Base-by-base conservation (phyloP, 2,329 filamentous ascomycete species). In the Monosporascus sp. region DNA sequence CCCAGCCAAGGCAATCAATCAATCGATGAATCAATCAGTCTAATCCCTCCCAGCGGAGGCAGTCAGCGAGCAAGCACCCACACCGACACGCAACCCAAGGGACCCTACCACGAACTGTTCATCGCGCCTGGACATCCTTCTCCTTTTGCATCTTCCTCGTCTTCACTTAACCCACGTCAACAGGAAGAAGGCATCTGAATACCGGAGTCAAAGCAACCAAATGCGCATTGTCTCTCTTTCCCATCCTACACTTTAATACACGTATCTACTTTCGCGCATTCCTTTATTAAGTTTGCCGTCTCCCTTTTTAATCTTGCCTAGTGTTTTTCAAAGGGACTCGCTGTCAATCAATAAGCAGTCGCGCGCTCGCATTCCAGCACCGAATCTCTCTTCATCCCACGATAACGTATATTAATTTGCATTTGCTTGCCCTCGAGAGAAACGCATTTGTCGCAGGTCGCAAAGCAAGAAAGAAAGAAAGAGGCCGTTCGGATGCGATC, bases 231-330 rank as follows among this genome's bases (percentile, higher is more conserved):
- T 41, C 22, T 49, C 18, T 25, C 48, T 31, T 27, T 31, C 37
- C 24, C 37, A 39, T 7, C 48, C 25, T 50, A 37, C 27, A 37
- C 24, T 50, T 37, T 43, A 35, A 37, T 50, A 50, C 24, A 37
- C 39, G 6, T 20, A 48, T 17, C 25, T 35, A 48, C 47, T 48
- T 50, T 45, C 38, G 43, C 49, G 49, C 49, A 50, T 52, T 44
- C 50, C 50, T 52, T 44, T 45, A 27, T 25, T 37, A 11, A 25
- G 14, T 35, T 52, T 38, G 45, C 45, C 31, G 9, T 43, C 46
- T 52, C 11, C 37, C 7, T 31, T 50, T 43, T 37, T 6, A 37
- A 24, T 20, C 22, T 24, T 17, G 39, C 41, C 38, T 37, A 27
- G 37, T 27, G 22, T 6, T 46, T n/a, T 46, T n/a, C 24, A 46